Evolutionary conservation across 441 rosid species (phyloP).

Genomic region (Erodium trifolium): DNA sequence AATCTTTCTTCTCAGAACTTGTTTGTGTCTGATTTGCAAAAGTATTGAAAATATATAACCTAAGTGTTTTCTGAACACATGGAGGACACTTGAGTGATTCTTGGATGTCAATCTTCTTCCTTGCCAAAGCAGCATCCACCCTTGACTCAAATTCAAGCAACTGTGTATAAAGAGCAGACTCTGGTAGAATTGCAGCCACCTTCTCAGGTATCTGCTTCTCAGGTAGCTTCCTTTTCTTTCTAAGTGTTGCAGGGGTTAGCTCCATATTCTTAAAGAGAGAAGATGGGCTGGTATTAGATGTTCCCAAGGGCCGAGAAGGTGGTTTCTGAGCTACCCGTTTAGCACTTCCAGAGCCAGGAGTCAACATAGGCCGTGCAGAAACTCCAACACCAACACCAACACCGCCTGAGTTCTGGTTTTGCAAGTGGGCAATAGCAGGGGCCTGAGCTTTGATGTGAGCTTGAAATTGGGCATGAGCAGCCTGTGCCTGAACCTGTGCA

Average conservation of each 20-base stretch:
- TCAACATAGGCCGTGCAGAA: conserved; percentile 55
- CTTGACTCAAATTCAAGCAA: conserved; percentile 89
- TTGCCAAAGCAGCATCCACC: conserved; percentile 70
- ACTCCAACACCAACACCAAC: conserved; percentile 38
- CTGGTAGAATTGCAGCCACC: conserved; percentile 83
- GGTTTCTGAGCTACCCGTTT: conserved; percentile 73
- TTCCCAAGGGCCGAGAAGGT: conserved; percentile 61
- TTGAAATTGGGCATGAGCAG: conserved; percentile 64
- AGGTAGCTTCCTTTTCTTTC: conserved; percentile 81
- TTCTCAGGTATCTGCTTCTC: conserved; percentile 82
- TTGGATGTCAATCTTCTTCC: conserved; percentile 93
- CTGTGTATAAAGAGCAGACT: conserved; percentile 89
- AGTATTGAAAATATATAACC: conserved; percentile 83
- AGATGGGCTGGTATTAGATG: conserved; percentile 41
- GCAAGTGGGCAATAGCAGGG: conserved; percentile 46
- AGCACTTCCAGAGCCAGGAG: conserved; percentile 46
- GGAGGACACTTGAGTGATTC: conserved; percentile 87
- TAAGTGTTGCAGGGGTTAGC: conserved; percentile 66
- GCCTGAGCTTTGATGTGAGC: conserved; percentile 70
- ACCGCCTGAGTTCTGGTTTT: conserved; percentile 36
- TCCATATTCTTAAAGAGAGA: conserved; percentile 75
- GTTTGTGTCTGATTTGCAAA: conserved; percentile 69
- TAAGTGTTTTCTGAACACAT: conserved; percentile 73
- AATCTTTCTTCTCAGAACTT: conserved; percentile 55
- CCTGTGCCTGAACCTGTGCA: conserved; percentile 43